Evolutionary conservation across 208 protist species (phyloP).

Genomic region (Trypanosoma vivax): DNA sequence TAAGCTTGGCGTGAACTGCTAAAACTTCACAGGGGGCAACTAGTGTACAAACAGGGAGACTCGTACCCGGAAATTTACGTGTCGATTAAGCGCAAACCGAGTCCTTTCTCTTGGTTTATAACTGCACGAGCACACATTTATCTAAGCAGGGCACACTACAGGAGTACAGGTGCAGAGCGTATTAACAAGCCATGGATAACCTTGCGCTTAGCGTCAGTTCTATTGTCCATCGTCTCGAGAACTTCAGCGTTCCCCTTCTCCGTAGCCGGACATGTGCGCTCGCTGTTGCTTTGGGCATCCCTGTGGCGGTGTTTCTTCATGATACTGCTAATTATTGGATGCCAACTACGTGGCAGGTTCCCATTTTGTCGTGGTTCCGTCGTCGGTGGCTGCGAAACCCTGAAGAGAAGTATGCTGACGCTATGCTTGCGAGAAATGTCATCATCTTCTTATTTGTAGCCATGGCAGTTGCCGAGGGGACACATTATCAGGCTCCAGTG

Average conservation of each 20-base stretch:
- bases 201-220: slow-evolving; percentile 61
- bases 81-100: no score
- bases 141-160: neutral
- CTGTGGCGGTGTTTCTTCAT: slow-evolving; percentile 69
- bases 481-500: slow-evolving; percentile 34
- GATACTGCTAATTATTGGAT: slow-evolving; percentile 77
- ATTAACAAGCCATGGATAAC: slow-evolving; percentile 46
- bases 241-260: slow-evolving; percentile 47
- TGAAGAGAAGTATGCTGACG: slow-evolving; percentile 42
- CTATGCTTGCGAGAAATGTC: slow-evolving; percentile 51
- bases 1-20: no score
- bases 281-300: slow-evolving; percentile 56
- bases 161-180: neutral
- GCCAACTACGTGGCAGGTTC: slow-evolving; percentile 39
- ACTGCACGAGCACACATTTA: no score
- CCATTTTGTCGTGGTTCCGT: slow-evolving; percentile 72
- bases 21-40: no score
- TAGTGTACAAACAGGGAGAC: no score
- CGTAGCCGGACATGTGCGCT: slow-evolving; percentile 52
- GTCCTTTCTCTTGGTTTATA: no score
- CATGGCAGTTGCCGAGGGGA: slow-evolving; percentile 49
- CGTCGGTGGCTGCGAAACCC: slow-evolving; percentile 61
- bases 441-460: slow-evolving; percentile 63
- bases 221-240: slow-evolving; percentile 54
- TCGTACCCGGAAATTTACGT: no score